A percentile compares a stretch with the other conserved stretches of the same genome.
Evolutionary conservation across 805 yeast species (phyloP).

Genomic region (Candida sithepensis): DNA sequence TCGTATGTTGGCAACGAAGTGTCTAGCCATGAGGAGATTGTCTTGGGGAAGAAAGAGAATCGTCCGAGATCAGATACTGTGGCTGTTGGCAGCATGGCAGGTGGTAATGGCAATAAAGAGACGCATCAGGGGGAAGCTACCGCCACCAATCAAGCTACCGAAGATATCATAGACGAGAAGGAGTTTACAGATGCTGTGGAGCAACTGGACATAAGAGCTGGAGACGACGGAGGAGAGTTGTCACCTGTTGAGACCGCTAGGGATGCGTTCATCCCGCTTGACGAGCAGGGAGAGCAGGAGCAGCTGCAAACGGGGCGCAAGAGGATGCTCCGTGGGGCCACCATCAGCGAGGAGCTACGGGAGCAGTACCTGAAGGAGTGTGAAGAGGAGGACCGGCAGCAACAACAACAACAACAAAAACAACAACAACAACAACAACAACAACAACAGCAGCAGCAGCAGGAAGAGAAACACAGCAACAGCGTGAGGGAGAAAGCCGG

Average conservation of each 20-base stretch:
- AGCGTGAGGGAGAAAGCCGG: conserved; percentile 1
- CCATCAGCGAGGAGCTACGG: neutral
- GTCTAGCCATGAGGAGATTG: conserved; percentile 1
- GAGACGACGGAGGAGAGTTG: no score
- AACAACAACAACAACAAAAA: neutral
- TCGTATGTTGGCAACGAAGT: neutral
- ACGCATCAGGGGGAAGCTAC: no score
- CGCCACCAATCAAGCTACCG: no score
- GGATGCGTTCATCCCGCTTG: neutral
- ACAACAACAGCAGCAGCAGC: neutral
- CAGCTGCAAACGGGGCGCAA: neutral
- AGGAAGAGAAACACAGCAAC: neutral
- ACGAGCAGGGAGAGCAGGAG: neutral
- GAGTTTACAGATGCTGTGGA: neutral
- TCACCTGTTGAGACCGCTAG: neutral
- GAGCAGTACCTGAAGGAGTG: neutral
- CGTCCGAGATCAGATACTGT: neutral
- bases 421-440: neutral
- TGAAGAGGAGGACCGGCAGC: neutral
- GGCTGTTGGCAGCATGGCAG: neutral
- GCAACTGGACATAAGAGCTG: neutral
- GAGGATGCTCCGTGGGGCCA: neutral
- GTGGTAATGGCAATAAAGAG: no score
- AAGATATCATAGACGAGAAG: neutral
- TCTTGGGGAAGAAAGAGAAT: conserved; percentile 1